Evolutionary conservation across 2,329 filamentous ascomycete species (phyloP), one percentile per base, ranked within the genome.

Genomic region (Raffaelea albimanens): DNA sequence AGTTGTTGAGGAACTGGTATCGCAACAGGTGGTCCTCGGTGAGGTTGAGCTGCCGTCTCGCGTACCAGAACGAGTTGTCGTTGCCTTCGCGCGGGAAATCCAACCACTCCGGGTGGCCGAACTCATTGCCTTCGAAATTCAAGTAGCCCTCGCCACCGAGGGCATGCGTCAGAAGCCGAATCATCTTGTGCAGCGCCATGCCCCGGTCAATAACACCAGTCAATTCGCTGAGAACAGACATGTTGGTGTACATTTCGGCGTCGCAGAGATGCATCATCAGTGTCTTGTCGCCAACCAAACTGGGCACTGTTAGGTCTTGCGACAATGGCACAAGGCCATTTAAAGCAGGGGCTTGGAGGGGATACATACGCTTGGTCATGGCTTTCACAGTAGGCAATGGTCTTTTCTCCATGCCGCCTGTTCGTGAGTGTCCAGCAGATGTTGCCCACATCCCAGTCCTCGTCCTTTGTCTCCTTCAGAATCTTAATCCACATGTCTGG

Each of bases 401-500:
- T 96, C 76, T 97, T 97, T 67, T 98, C 93, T 42, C 90, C 91
- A 59, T 97, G 87, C 23, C 93, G 82, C 49, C 93, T 79, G 67
- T 98, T 97, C 20, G 86, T 95, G 50, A 98, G 70, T 1, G 89
- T 96, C 68, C 84, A 90, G 63, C 82, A 82, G 45, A 98, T 85
- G 56, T 77, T 83, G 49, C 78, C 81, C 66, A 98, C 85, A 58
- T 97, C 86, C 93, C 93, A 98, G 10, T 95, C 78, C 53, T 88
- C 77, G 59, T 98, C 93, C 60, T 85, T 76, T 63, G 88, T 82
- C 68, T 98, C 93, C 66, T 98, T 98, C 52, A 97, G 67, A 61
- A 94, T 87, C 70, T 98, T 98, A 75, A 98, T 98, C 81, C 94
- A 98, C 80, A 98, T 87, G 64, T 98, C 93, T 4, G 93, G 93